Evolutionary conservation across 2,329 filamentous ascomycete genomes (phyloP).

Genomic region (Stachybotrys chartarum): DNA sequence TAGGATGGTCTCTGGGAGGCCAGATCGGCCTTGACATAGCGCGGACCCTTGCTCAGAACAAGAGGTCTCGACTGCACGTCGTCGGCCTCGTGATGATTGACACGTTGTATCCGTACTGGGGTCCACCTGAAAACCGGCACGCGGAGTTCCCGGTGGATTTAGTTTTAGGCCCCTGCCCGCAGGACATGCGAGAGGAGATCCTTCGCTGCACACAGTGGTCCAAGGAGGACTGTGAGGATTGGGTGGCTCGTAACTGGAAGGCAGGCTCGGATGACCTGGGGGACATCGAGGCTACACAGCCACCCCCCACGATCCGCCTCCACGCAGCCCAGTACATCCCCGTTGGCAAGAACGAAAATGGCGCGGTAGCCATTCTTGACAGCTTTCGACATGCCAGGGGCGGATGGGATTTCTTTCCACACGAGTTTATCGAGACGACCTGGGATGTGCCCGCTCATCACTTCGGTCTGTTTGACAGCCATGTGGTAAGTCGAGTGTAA

Average conservation of each 20-base stretch:
- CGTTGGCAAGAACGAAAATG: background rate
- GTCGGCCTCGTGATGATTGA: constrained; percentile 1
- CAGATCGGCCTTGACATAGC: constrained; percentile 1
- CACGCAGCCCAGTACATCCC: background rate
- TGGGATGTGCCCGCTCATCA: constrained; percentile 1
- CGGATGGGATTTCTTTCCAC: constrained; percentile 1
- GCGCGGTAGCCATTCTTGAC: background rate
- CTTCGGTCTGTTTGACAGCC: constrained; percentile 1
- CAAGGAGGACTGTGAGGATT: background rate
- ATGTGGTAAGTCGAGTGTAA: background rate
- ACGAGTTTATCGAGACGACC: constrained; percentile 1
- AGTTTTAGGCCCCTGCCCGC: background rate
- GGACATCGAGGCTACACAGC: background rate
- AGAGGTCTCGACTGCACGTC: background rate
- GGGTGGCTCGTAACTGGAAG: background rate
- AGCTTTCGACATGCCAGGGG: background rate
- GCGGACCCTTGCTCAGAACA: background rate
- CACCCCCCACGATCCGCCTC: background rate
- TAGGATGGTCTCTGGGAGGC: background rate
- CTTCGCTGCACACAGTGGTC: background rate
- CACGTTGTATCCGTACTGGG: constrained; percentile 1
- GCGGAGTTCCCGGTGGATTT: background rate
- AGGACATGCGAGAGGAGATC: background rate
- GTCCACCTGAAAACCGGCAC: background rate
- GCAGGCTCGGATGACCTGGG: background rate